phyloP scores from a whole-genome alignment of 768 basidiomycete genomes.

The Mycena amicta region DNA sequence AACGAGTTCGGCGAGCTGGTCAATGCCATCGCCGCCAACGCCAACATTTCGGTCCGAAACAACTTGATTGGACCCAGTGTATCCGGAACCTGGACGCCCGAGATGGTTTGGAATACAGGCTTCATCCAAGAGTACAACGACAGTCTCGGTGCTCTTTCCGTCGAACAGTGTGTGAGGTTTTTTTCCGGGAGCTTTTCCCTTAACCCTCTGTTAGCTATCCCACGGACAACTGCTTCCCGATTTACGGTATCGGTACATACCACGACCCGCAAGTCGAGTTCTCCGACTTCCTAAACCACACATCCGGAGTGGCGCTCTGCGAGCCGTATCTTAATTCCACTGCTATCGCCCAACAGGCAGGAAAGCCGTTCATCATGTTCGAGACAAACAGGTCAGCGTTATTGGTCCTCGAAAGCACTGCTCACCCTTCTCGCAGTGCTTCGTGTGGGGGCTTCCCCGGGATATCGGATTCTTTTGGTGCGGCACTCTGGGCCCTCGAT shows the following conservation, averaged over 20 bases:
- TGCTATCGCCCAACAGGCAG: slow-evolving; percentile 41
- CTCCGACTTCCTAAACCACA: slow-evolving; percentile 61
- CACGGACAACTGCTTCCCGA: slow-evolving; percentile 61
- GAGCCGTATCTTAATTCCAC: slow-evolving; percentile 53
- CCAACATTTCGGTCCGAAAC: slow-evolving; percentile 28
- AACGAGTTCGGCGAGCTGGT: slow-evolving; percentile 38
- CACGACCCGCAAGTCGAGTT: slow-evolving; percentile 51
- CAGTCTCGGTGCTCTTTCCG: slow-evolving; percentile 35
- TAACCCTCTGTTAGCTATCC: slow-evolving; percentile 42
- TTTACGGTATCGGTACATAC: slow-evolving; percentile 37
- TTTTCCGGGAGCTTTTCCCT: neutral
- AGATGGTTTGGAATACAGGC: slow-evolving; percentile 40
- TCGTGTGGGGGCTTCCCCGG: slow-evolving; percentile 72
- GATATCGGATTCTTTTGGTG: slow-evolving; percentile 62
- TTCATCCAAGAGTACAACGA: slow-evolving; percentile 35
- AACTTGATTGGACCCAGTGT: slow-evolving; percentile 46
- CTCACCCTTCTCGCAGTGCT: too few species aligned
- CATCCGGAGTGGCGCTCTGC: slow-evolving; percentile 51
- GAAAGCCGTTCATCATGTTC: slow-evolving; percentile 64
- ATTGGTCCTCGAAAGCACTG: too few species aligned
- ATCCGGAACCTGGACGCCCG: slow-evolving; percentile 40
- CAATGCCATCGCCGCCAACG: slow-evolving; percentile 28
- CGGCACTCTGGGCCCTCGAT: slow-evolving; percentile 67
- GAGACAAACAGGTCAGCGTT: too few species aligned
- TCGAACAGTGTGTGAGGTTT: slow-evolving; percentile 42